phyloP scores from a whole-genome alignment of 257 asterid genomes.

The Plectranthus barbatus region DNA sequence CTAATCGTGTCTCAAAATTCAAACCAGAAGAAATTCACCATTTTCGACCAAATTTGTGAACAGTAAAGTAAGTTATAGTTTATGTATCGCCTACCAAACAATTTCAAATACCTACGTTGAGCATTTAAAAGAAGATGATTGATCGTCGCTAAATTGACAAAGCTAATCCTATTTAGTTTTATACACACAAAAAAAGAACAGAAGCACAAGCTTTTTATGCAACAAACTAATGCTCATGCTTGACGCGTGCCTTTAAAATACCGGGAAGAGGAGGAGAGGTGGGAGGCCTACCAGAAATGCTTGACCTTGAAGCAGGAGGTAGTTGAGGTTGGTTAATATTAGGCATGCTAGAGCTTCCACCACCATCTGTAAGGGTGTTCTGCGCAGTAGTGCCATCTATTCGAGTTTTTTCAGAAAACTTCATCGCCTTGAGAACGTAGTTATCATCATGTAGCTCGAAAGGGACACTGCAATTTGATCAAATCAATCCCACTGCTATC shows the following conservation, averaged over 20 bases:
- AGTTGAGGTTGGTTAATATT: conserved; percentile 31
- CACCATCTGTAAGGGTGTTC: conserved; percentile 29
- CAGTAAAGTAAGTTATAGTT: too few species aligned
- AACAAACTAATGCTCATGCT: conserved; percentile 56
- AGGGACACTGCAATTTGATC: conserved; percentile 59
- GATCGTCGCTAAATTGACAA: background rate
- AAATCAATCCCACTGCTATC: background rate
- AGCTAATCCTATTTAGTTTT: too few species aligned
- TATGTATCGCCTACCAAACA: background rate
- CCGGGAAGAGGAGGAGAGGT: conserved; percentile 67
- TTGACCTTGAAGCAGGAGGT: conserved; percentile 29
- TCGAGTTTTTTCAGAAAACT: conserved; percentile 39
- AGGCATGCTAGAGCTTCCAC: conserved; percentile 55
- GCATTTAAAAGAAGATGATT: background rate
- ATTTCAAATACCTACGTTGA: background rate
- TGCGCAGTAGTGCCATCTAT: conserved; percentile 17
- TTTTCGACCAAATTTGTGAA: too few species aligned
- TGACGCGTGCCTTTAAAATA: conserved; percentile 67
- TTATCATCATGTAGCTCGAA: conserved; percentile 94
- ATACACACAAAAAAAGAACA: too few species aligned
- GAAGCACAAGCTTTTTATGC: conserved; percentile 29
- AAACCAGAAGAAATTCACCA: background rate
- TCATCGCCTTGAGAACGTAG: conserved; percentile 86
- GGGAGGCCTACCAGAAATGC: conserved; percentile 36
- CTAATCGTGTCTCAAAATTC: background rate